Evolutionary conservation across 495 filamentous ascomycete species (phyloP), one percentile per base, ranked within the genome.

Genomic region (Ramalina peruviana): DNA sequence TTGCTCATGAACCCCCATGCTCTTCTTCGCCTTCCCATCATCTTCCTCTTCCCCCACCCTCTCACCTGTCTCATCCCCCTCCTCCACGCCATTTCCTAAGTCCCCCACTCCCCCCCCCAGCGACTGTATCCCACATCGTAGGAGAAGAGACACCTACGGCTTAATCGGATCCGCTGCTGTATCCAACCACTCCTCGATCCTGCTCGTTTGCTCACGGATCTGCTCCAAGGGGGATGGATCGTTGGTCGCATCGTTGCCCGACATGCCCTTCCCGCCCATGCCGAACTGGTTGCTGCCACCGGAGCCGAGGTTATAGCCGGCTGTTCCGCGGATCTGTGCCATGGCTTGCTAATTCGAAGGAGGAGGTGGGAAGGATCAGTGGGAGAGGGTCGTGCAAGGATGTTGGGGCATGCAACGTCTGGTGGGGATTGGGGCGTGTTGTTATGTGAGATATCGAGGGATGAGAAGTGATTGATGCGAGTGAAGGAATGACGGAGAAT

Each of bases 251-350:
- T 78, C 74, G 62, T 71, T 71, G 62, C 78, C 68, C 59, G 74
- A 69, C 42, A 79, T 74, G 17, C 45, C 30, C 33, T 15, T 23
- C 19, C 45, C 45, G 30, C 30, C 30, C 30, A 33, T 33, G 30
- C 30, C 30, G 30, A 33, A 33, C 12, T 33, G 30, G 7, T 33
- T 33, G 58, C 90, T 92, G 47, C 81, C 75, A 61, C 75, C 80
- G 57, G 80, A 75, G 54, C 85, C 87, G 60, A 97, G 81, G 66
- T 95, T 90, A 69, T 96, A 98, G 66, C 85, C 85, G 57, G 90
- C 89, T 54, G 87, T 94, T 65, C 90, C 92, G 74, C 90, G 79
- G 67, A 97, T 92, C 69, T 95, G 90, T 66, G 90, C 83, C 90
- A 95, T 97, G 58, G 57, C 67, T 36, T 10, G 20, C 27, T 6